A percentile compares a stretch with the other conserved stretches of the same genome.
phyloP scores from a whole-genome alignment of 345 rosid genomes.

The Erodium maritimum region DNA sequence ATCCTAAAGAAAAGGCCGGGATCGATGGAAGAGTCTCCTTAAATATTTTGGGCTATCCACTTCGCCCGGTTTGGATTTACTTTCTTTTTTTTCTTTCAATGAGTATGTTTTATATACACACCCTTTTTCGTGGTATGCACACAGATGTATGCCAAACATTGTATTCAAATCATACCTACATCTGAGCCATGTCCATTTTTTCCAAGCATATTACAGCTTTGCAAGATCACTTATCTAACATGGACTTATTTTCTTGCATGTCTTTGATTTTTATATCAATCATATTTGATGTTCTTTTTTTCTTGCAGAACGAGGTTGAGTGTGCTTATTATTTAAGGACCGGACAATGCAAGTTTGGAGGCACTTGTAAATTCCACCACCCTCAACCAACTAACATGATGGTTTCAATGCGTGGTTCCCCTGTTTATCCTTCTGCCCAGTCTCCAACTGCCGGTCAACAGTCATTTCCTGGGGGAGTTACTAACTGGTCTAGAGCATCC shows the following conservation, averaged over 20 bases:
- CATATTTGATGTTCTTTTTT: slow-evolving; percentile 3
- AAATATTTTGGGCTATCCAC: slow-evolving; percentile 84
- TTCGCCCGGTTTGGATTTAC: slow-evolving; percentile 59
- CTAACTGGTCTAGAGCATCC: slow-evolving; percentile 84
- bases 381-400: slow-evolving; percentile 81
- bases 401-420: slow-evolving; percentile 68
- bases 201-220: too few relatives aligned
- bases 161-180: too few relatives aligned
- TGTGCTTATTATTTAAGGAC: slow-evolving; percentile 93
- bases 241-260: too few relatives aligned
- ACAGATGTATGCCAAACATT: too few relatives aligned
- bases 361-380: slow-evolving; percentile 93
- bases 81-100: slow-evolving; percentile 10
- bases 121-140: too few relatives aligned
- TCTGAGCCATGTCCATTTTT: too few relatives aligned
- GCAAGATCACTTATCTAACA: too few relatives aligned
- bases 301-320: slow-evolving; percentile 69
- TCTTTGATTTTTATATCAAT: neutral
- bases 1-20: slow-evolving; percentile 95
- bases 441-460: slow-evolving; percentile 81
- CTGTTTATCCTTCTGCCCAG: slow-evolving; percentile 57
- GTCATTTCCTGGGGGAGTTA: slow-evolving; percentile 52
- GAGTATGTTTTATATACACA: neutral
- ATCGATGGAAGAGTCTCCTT: slow-evolving; percentile 81
- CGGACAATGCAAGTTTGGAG: slow-evolving; percentile 92